Percentiles rank a stretch among this genome's conserved stretches.
phyloP scores from a whole-genome alignment of 2,329 filamentous ascomycete species.

The Chaetomiaceae sp. region DNA sequence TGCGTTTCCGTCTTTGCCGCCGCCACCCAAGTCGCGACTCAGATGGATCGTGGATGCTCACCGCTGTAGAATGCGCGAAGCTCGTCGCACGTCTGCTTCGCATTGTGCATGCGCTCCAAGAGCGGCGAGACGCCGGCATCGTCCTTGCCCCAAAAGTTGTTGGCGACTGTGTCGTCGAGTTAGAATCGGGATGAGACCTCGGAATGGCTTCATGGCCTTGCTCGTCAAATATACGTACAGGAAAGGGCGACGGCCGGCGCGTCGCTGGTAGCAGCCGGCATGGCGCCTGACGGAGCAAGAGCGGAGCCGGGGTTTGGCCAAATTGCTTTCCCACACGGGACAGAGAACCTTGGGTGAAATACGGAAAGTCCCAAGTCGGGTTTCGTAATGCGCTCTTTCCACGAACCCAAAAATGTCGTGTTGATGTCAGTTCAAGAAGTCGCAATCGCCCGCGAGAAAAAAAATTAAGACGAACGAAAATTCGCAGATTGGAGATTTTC shows the following conservation, averaged over 20 bases:
- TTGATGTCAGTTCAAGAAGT: not conserved
- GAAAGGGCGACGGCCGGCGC: conserved; percentile 28
- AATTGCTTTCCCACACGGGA: not conserved
- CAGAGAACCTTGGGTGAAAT: not conserved
- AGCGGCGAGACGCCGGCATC: conserved; percentile 91
- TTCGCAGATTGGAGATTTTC: not conserved
- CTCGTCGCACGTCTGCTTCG: conserved; percentile 93
- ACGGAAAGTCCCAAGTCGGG: not conserved
- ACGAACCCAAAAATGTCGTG: not conserved
- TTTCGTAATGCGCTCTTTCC: not conserved
- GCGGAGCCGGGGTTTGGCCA: conserved; percentile 8
- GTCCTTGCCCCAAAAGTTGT: conserved; percentile 99
- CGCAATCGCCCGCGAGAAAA: conserved; percentile 8
- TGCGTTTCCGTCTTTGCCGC: not conserved
- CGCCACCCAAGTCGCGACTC: not conserved
- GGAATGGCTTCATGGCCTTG: no score
- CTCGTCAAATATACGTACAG: conserved; percentile 21
- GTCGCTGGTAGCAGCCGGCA: conserved; percentile 25
- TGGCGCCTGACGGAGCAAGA: conserved; percentile 18
- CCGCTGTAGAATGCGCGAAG: conserved; percentile 83
- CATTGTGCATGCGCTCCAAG: conserved; percentile 88
- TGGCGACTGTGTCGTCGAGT: conserved; percentile 62
- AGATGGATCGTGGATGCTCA: conserved; percentile 33
- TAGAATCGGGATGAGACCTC: not conserved
- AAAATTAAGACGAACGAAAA: not conserved